Conservation (phyloP, 768 basidiomycete genomes). For the Leccinellum luteum region DNA sequence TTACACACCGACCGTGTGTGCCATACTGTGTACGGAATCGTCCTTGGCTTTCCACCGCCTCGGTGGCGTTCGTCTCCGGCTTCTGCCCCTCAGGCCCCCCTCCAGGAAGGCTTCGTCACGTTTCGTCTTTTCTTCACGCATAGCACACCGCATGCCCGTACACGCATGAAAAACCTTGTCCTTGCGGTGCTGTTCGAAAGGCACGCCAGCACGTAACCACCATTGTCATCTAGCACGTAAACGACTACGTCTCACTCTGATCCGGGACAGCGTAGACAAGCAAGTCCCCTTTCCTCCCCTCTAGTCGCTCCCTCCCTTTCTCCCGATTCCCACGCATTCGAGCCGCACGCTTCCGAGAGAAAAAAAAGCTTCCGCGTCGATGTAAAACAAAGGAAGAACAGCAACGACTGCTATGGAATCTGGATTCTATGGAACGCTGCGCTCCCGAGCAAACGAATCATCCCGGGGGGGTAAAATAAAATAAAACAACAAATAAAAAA, state of each 20-base stretch:
- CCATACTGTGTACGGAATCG: not conserved
- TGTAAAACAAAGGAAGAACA: not conserved
- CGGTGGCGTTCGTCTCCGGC: not conserved
- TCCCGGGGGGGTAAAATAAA: not conserved
- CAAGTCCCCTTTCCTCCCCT: not conserved
- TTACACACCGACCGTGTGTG: no score
- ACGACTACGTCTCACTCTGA: conserved; percentile 11
- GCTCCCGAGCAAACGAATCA: not conserved
- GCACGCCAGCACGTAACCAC: conserved; percentile 18
- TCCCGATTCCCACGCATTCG: conserved; percentile 19
- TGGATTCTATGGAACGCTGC: not conserved
- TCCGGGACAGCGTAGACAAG: conserved; percentile 5
- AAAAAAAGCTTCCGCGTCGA: not conserved
- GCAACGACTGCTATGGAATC: not conserved
- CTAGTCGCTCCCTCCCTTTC: not conserved
- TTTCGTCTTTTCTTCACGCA: conserved; percentile 1
- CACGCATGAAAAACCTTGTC: conserved; percentile 25
- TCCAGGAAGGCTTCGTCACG: not conserved
- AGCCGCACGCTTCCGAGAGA: conserved; percentile 23
- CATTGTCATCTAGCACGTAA: not conserved
- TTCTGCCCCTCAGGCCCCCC: not conserved
- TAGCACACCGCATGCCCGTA: not conserved
- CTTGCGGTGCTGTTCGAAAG: conserved; percentile 29
- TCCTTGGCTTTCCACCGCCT: not conserved
- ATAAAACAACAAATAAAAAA: not conserved